Conservation (phyloP, 257 asterid genomes). For the Solanum habrochaites region DNA sequence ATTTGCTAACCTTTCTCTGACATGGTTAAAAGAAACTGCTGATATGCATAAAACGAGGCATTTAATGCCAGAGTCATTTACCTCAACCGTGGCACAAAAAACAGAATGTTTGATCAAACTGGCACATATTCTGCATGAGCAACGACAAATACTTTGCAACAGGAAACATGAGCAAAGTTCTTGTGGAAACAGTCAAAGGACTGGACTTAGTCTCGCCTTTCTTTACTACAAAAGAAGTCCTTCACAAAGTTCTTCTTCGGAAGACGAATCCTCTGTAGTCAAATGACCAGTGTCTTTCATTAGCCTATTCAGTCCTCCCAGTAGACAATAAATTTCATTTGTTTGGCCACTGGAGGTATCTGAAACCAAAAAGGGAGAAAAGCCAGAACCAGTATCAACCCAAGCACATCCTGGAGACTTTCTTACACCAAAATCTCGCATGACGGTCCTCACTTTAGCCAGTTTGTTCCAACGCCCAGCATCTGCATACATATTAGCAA, state of each 20-base stretch:
- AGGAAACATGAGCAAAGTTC: not conserved
- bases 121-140: not conserved
- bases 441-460: conserved; percentile 50
- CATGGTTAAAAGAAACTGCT: not conserved
- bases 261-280: conserved; percentile 21
- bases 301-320: conserved; percentile 38
- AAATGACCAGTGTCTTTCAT: conserved; percentile 46
- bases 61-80: not conserved
- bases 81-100: not conserved
- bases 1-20: not conserved
- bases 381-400: conserved; percentile 65
- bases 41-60: not conserved
- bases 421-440: conserved; percentile 74
- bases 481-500: conserved; percentile 83
- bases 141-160: not conserved
- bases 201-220: not conserved
- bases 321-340: conserved; percentile 30
- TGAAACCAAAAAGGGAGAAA: conserved; percentile 50
- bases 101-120: not conserved
- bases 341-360: conserved; percentile 40
- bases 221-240: not conserved
- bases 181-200: not conserved
- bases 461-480: conserved; percentile 69
- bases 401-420: conserved; percentile 78
- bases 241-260: conserved; percentile 24